Percentiles rank a stretch among this genome's conserved stretches.
These are phyloP conservation scores for Boletus tylopilopsis DNA, from an alignment of 768 basidiomycete genomes.

Conservation along the genomic window DNA sequence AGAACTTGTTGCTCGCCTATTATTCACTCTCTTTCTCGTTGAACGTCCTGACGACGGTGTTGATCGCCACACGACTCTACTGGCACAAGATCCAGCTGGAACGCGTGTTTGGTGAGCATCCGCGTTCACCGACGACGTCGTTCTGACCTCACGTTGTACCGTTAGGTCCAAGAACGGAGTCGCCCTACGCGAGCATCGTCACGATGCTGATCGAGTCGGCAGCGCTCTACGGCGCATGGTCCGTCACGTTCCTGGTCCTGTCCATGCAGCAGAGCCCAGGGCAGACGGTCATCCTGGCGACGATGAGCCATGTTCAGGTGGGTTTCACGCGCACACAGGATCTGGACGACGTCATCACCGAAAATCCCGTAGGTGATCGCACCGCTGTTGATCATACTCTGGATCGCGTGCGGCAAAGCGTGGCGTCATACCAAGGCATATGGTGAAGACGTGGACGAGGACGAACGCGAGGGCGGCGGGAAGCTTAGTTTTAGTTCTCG, in stretches of 20 bases:
- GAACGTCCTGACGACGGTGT: conserved; percentile 19
- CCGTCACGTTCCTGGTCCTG: conserved; percentile 20
- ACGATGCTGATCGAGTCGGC: conserved; percentile 25
- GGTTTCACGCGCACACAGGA: not conserved
- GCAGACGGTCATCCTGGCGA: conserved; percentile 21
- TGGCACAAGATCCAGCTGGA: conserved; percentile 22
- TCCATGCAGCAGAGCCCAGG: conserved; percentile 11
- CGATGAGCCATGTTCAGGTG: conserved; percentile 24
- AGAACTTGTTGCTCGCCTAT: conserved; percentile 21
- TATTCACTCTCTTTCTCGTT: conserved; percentile 24
- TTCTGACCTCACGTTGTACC: not conserved
- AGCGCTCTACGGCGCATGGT: conserved; percentile 23
- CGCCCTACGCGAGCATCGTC: conserved; percentile 23
- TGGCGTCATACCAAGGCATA: conserved; percentile 7
- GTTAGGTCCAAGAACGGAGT: conserved; percentile 11
- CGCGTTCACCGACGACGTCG: not conserved
- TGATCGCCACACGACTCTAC: conserved; percentile 24
- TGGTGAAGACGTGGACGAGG: not conserved
- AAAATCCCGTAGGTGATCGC: conserved; percentile 20
- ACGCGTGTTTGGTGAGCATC: conserved; percentile 24
- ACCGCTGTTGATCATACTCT: conserved; percentile 25
- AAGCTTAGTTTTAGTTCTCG: conserved; percentile 11
- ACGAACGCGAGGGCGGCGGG: not conserved
- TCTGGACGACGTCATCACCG: not conserved
- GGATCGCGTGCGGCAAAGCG: conserved; percentile 19